Base-by-base conservation (phyloP, 495 filamentous ascomycete species). In the Penicillium fimorum region DNA sequence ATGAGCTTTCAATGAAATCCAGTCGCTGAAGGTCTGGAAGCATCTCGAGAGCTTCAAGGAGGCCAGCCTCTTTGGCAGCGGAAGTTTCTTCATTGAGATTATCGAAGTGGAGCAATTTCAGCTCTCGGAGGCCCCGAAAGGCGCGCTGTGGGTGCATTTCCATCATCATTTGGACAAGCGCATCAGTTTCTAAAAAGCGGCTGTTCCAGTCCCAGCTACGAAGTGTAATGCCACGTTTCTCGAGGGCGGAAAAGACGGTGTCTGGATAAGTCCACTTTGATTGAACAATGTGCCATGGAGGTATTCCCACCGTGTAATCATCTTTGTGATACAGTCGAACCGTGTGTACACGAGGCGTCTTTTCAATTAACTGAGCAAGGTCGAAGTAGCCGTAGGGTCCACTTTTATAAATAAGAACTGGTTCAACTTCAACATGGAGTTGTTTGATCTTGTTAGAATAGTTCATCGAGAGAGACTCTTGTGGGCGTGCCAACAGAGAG, bases 161-260 rank as follows among this genome's bases (percentile, higher is more conserved):
- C 10, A 73, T 60, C 63, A 92, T 80, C 11, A 76, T 68, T 1
- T 72, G 67, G 11, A 87, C 64, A 38, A 81, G 65, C 29, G 74
- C 59, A n/a, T 66, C 66, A 1, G 76, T 70, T 9, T 81, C 76
- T 57, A 81, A 77, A 44, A 88, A 76, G n/a, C 84, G 80, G 33
- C 81, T 70, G 60, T 88, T 92, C 91, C 92, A 96, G 32, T 84
- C 84, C 88, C 89, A 96, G 50, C 79, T 84, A 30, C 72, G 76
- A 29, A 96, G 80, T 35, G 65, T 65, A 11, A 79, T 69, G 7
- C 75, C 71, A 35, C 65, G 71, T 20, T 73, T 51, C 7, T 73
- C 67, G 30, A 91, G 72, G 1, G 81, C 75, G 0, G 79, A 60
- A 55, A 92, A 85, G 0, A 95, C 61, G 1, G 68, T 56, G 5